A percentile compares a stretch with the other conserved stretches of the same genome.
Conservation (phyloP, 768 basidiomycete genomes). For the Mrakia gelida region DNA sequence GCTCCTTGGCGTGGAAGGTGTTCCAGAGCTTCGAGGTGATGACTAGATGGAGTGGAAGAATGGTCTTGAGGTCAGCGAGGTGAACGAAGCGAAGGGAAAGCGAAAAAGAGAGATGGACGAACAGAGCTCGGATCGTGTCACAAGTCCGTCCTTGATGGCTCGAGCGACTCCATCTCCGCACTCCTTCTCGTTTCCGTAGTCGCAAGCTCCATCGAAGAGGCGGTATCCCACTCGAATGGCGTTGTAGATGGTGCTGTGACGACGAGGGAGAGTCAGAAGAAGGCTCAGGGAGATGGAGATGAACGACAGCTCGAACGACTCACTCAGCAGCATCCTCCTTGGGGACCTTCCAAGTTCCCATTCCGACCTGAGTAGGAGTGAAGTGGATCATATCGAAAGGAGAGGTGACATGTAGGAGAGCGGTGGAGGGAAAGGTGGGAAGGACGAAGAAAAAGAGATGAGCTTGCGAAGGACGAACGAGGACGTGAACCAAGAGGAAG, state of each 20-base stretch:
- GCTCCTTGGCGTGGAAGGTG: slow-evolving; percentile 72
- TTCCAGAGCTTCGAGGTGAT: slow-evolving; percentile 92
- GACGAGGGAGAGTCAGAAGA: not conserved
- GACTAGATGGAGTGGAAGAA: slow-evolving; percentile 48
- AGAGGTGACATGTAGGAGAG: not conserved
- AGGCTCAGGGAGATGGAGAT: not conserved
- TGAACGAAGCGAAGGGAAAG: not conserved
- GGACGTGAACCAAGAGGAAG: not conserved
- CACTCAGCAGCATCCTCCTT: slow-evolving; percentile 41
- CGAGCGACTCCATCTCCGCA: slow-evolving; percentile 62
- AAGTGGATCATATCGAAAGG: not conserved
- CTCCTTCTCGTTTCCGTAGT: slow-evolving; percentile 77
- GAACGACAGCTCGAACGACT: not conserved
- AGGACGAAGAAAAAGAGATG: not conserved
- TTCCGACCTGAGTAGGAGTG: slow-evolving; percentile 10
- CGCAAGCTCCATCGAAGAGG: slow-evolving; percentile 62
- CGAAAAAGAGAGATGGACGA: slow-evolving; percentile 41
- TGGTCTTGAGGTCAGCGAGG: not conserved
- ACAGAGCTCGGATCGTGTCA: slow-evolving; percentile 85
- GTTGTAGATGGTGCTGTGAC: slow-evolving; percentile 61
- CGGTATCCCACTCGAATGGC: slow-evolving; percentile 83
- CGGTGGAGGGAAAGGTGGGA: not conserved
- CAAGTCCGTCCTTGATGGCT: slow-evolving; percentile 73
- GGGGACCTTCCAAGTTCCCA: slow-evolving; percentile 43
- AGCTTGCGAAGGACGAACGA: not conserved